phyloP scores from a whole-genome alignment of 306 rosid genomes.

The Citrullus colocynthis region DNA sequence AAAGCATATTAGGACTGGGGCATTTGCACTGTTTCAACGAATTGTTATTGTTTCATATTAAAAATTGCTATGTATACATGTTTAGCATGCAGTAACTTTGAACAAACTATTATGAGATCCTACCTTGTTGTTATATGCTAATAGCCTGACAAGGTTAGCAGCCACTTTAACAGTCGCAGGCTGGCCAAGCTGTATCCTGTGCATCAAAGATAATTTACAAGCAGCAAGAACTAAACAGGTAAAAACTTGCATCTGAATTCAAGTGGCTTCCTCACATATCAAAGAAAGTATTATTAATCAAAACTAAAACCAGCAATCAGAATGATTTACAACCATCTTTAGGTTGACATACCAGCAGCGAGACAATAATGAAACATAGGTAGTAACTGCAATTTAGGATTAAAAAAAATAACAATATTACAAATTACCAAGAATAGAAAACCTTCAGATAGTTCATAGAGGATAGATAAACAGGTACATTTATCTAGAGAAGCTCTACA shows the following conservation, averaged over 20 bases:
- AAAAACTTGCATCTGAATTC: not conserved
- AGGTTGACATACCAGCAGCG: not conserved
- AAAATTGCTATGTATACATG: not conserved
- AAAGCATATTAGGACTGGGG: not conserved
- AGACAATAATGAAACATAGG: not conserved
- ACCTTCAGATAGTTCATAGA: not conserved
- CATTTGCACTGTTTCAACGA: not conserved
- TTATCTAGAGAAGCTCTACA: not conserved
- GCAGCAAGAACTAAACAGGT: not conserved
- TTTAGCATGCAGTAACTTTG: not conserved
- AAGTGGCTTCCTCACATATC: not conserved
- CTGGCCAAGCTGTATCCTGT: conserved; percentile 88
- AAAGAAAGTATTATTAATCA: not conserved
- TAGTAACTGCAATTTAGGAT: not conserved
- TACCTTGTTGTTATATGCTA: conserved; percentile 89
- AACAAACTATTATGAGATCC: conserved; percentile 7
- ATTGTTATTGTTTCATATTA: not conserved
- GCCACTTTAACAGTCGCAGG: conserved; percentile 93
- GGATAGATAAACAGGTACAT: not conserved
- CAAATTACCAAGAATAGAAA: not conserved
- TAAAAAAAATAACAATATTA: not conserved
- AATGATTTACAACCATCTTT: not conserved
- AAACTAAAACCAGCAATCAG: not conserved
- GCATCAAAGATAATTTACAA: conserved; percentile 2
- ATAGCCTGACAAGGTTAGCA: conserved; percentile 84